Evolutionary conservation across 2,329 filamentous ascomycete genomes (phyloP), one percentile per base, ranked within the genome.

Genomic region (Periconia sp.): DNA sequence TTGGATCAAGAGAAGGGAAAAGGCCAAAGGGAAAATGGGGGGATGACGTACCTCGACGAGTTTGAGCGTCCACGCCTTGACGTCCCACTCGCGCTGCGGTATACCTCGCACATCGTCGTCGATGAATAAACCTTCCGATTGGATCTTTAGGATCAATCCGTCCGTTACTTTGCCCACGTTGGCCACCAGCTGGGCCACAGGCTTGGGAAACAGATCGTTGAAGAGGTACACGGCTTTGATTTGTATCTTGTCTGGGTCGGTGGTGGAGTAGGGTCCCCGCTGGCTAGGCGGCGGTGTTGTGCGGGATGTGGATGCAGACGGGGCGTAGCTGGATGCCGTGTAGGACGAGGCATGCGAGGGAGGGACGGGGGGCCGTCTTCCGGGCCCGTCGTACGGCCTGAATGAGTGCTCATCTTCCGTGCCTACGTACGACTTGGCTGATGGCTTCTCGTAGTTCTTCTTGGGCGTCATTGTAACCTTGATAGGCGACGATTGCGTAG

Each of bases 61-160:
- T 77, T 96, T 97, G 76, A 99, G 84, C 42, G 92, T 96, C 94
- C 94, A 97, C 23, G 93, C 92, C 75, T 97, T 97, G 69, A 97
- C 86, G 73, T 99, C 94, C 94, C 94, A 99, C 77, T 99, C 94
- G 55, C 94, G 86, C 76, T 97, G 92, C n/a, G 91, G 87, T 15
- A 97, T 91, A 57, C 87, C 86, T 43, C 92, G 87, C 49, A 97
- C 85, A 72, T 97, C 94, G 73, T 99, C 94, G 72, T 99, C 94
- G 69, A 99, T 94, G 76, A 97, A 97, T 50, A 97, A 82, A 17
- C 94, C 94, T 73, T 96, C 93, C 1, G 91, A 96, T 11, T 91
- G 93, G 68, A 97, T 94, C 48, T 90, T 89, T 56, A 99, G 82
- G 56, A 97, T 90, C 44, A 99, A 81, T 0, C 94, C 94, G 69